Conservation (phyloP, 441 rosid genomes). For the Pelargonium myrrhifolium region DNA sequence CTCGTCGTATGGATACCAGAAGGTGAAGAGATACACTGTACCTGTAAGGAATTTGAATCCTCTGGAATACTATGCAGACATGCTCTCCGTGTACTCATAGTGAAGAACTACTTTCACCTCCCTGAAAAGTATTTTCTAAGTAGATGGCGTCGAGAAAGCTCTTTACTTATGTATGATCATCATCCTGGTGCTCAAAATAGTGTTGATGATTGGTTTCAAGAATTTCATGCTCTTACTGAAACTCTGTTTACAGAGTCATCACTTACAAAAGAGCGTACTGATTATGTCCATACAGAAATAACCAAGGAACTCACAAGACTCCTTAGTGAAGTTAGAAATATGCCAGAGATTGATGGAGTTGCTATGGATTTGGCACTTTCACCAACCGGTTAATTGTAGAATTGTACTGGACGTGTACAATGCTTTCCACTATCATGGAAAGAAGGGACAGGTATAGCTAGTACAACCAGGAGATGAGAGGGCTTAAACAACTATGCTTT, state of each 20-base stretch:
- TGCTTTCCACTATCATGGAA: neutral
- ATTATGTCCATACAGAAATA: conserved; percentile 31
- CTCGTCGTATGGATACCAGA: conserved; percentile 64
- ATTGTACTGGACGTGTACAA: neutral
- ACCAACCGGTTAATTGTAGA: neutral
- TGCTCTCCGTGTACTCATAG: conserved; percentile 48
- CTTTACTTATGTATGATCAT: conserved; percentile 35
- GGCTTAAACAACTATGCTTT: neutral
- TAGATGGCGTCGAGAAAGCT: conserved; percentile 63
- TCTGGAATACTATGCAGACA: conserved; percentile 80
- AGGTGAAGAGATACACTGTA: conserved; percentile 75
- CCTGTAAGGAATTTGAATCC: conserved; percentile 86
- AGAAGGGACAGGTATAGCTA: neutral
- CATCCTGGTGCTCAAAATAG: conserved; percentile 28
- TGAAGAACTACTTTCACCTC: conserved; percentile 72
- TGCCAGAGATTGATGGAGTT: conserved; percentile 34
- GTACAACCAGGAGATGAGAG: neutral
- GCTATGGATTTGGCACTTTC: conserved; percentile 22
- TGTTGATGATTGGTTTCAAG: conserved; percentile 48
- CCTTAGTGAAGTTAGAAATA: conserved; percentile 54
- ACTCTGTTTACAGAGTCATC: conserved; percentile 58
- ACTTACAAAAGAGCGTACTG: conserved; percentile 48
- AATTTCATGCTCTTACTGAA: conserved; percentile 58
- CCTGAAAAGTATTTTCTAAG: conserved; percentile 63
- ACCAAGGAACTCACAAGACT: conserved; percentile 49